Base-by-base conservation (phyloP, 2,329 filamentous ascomycete species). In the Hirsutella thompsonii region DNA sequence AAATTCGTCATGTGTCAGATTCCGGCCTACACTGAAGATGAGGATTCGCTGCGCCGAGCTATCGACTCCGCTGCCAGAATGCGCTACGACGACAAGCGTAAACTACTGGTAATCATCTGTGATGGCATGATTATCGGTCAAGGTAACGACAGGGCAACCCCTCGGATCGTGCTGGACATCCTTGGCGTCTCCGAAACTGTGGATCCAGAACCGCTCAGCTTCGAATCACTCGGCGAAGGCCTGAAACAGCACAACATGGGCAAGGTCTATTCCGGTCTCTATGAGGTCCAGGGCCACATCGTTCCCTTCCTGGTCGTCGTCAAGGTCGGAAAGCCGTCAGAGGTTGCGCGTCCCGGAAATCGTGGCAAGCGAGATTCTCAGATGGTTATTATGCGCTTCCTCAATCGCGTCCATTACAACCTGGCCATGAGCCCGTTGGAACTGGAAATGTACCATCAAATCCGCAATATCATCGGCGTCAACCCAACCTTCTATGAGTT, bases 101-200 rank as follows among this genome's bases (percentile, higher is more conserved):
- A 98, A 69, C 73, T 98, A 11, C 70, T 98, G 20, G 79, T 94
- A 49, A 73, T 98, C 46, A 72, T 98, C 48, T 98, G 92, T 55
- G 92, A 98, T 56, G 92, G 92, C 64, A 96, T 98, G 90, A 98
- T 98, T 68, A 93, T 98, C 49, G 92, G 92, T 54, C 89, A 95
- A 66, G 92, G 92, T 55, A 98, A 98, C 63, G 92, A 98, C 59
- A 78, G 88, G 46, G 87, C 92, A 6, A 98, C 92, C 1, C 92
- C 92, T 35, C 80, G 89, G 46, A 98, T 98, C 50, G 89, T 98
- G 20, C 73, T 98, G 41, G 92, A 98, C 55, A 98, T 98, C 68
- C 72, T 98, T 5, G 92, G 92, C 48, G 92, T 98, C 23, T 83
- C 88, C 2, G 89, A 95, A 52, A 85, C 82, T 2, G 84, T 95